A percentile compares a stretch with the other conserved stretches of the same genome.
phyloP scores from a whole-genome alignment of 1,139 yeast species.

The Lodderomyces pseudojiufengensis region DNA sequence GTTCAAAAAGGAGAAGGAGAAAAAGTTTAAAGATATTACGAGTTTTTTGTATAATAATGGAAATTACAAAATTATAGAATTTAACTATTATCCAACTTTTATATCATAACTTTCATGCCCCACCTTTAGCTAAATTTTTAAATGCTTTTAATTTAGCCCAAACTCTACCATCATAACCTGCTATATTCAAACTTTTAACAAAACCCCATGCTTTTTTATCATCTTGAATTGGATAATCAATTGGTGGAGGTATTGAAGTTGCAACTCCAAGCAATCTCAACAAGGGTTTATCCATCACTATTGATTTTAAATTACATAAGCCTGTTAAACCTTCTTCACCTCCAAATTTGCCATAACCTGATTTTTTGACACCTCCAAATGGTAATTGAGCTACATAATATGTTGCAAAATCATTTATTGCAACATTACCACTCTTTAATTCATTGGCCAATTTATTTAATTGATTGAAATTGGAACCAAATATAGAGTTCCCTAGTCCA shows the following conservation, averaged over 20 bases:
- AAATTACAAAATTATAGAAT: not conserved
- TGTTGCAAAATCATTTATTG: conserved; percentile 95
- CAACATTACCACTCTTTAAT: conserved; percentile 83
- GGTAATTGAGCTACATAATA: conserved; percentile 94
- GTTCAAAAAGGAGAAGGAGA: too few relatives aligned
- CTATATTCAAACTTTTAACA: conserved; percentile 74
- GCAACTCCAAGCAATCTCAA: conserved; percentile 57
- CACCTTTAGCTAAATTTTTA: conserved; percentile 35
- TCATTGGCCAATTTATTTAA: conserved; percentile 61
- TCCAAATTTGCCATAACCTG: conserved; percentile 96
- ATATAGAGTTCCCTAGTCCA: conserved; percentile 89
- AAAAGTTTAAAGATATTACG: not conserved
- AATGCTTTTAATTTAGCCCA: conserved; percentile 57
- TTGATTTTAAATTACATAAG: conserved; percentile 77
- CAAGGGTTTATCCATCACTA: conserved; percentile 79
- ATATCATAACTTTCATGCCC: conserved; percentile 8
- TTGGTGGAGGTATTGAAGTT: conserved; percentile 77
- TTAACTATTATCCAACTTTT: not conserved
- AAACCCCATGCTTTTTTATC: conserved; percentile 85
- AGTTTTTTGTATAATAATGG: not conserved
- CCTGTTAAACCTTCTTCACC: conserved; percentile 96
- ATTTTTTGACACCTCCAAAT: conserved; percentile 88
- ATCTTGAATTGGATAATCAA: conserved; percentile 86
- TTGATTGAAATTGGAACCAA: conserved; percentile 57
- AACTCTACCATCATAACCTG: conserved; percentile 75